Evolutionary conservation across 495 filamentous ascomycete genomes (phyloP), one percentile per base, ranked within the genome.

Genomic region (Letharia lupina): DNA sequence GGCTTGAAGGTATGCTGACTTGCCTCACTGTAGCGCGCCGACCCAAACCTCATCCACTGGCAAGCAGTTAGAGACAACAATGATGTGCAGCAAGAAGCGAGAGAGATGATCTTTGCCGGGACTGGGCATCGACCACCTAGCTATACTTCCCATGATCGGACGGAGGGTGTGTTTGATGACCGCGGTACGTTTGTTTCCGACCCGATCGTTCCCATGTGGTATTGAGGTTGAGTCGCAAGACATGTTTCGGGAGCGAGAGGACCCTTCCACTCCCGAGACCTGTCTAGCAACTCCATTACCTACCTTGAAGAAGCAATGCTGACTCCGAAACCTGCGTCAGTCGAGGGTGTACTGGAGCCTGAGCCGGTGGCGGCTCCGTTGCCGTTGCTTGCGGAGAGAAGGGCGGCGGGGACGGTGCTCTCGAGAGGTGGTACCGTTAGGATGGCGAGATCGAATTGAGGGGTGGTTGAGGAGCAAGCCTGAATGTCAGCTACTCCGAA

Each of bases 11-110:
- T 39, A 59, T 28, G 50, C 37, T 71, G 37, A 66, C 35, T 37
- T 64, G 11, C 12, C 41, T 48, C 13, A 16, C 47, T 18, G 6
- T 45, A 89, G 86, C 82, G 91, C 54, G 86, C 91, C 44, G 87
- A 95, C 71, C 91, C 91, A 1, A 83, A 91, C 69, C 80, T 91
- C 39, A 81, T 95, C 35, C 90, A 87, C 74, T 95, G 91, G 91
- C 81, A 86, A 72, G 82, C 87, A 52, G 83, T 85, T 68, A 76
- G 81, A 18, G 60, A 57, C 1, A 8, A 41, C 11, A 37, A 57
- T 20, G 54, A 64, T 35, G 65, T 70, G 10, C 68, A 70, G 47
- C 54, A 56, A 48, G 41, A 70, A 35, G 62, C 65, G 11, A 54
- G 65, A 35, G 62, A 54, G n/a, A 54, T 70, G 23, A 52, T 70